phyloP scores from a whole-genome alignment of 2,329 filamentous ascomycete species.

The Fusarium sp. region DNA sequence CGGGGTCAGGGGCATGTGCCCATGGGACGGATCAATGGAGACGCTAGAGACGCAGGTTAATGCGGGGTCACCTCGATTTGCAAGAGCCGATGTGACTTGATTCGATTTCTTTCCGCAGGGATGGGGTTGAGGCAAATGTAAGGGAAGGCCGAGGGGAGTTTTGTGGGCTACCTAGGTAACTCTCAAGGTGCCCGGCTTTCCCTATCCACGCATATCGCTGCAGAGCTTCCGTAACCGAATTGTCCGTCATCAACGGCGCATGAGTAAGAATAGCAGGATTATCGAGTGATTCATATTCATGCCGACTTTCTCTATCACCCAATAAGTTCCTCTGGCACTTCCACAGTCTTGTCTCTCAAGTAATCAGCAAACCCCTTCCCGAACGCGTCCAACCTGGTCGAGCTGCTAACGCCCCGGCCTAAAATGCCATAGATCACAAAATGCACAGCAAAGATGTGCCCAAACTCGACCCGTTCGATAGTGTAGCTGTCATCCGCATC shows the following conservation, averaged over 20 bases:
- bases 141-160: background rate
- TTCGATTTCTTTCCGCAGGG: background rate
- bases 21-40: background rate
- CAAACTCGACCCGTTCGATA: slow-evolving; percentile 62
- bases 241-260: background rate
- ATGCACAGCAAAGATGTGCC: slow-evolving; percentile 58
- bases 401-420: slow-evolving; percentile 60
- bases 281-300: background rate
- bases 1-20: background rate
- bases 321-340: background rate
- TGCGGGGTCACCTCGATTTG: background rate
- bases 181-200: background rate
- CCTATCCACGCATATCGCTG: background rate
- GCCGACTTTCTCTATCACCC: background rate
- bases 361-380: slow-evolving; percentile 64
- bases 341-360: background rate
- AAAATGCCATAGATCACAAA: slow-evolving; percentile 62
- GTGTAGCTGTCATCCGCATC: slow-evolving; percentile 48
- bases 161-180: background rate
- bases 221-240: background rate
- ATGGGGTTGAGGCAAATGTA: background rate
- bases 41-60: background rate
- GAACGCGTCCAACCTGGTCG: slow-evolving; percentile 59
- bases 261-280: background rate
- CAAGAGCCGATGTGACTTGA: background rate